These are phyloP conservation scores for Hypoxylon sp. DNA, from an alignment of 2,329 filamentous ascomycete genomes.

Conservation along the genomic window DNA sequence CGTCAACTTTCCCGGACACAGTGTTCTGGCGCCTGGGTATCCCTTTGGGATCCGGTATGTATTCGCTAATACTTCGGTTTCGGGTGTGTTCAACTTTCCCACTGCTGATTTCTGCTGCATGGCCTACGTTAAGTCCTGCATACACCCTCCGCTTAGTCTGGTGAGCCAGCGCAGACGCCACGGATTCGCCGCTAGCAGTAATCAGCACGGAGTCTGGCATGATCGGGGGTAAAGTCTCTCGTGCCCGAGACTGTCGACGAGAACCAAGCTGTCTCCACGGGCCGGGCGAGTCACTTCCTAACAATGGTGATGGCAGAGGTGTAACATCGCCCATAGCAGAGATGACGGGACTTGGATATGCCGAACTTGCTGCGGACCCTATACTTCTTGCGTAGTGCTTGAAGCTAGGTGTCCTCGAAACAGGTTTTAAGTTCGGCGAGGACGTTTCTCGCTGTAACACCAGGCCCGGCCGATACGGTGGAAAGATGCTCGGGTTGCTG, in stretches of 20 bases:
- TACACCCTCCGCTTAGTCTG: conserved; percentile 68
- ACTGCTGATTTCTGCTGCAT: conserved; percentile 42
- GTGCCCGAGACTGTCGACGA: conserved; percentile 59
- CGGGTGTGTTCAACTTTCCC: conserved; percentile 62
- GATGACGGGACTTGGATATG: conserved; percentile 76
- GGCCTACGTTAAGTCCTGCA: conserved; percentile 53
- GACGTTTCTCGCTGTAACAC: conserved; percentile 53
- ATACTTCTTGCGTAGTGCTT: conserved; percentile 62
- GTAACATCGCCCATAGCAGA: conserved; percentile 81
- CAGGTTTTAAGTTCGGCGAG: conserved; percentile 56
- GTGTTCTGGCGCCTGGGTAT: conserved; percentile 77
- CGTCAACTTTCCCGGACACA: conserved; percentile 67
- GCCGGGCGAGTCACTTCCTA: conserved; percentile 70
- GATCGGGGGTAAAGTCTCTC: conserved; percentile 46
- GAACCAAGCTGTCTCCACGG: conserved; percentile 67
- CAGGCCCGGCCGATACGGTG: conserved; percentile 44
- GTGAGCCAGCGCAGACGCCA: conserved; percentile 59
- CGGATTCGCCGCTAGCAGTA: conserved; percentile 60
- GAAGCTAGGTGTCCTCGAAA: conserved; percentile 68
- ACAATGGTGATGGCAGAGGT: conserved; percentile 78
- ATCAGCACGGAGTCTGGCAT: conserved; percentile 59
- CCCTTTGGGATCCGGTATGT: conserved; percentile 75
- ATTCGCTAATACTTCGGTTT: conserved; percentile 89
- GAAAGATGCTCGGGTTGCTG: conserved; percentile 46
- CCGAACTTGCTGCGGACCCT: conserved; percentile 69